These are phyloP conservation scores for Stephania cephalantha DNA, from an alignment of 164 flowering plant species.

Conservation along the genomic window DNA sequence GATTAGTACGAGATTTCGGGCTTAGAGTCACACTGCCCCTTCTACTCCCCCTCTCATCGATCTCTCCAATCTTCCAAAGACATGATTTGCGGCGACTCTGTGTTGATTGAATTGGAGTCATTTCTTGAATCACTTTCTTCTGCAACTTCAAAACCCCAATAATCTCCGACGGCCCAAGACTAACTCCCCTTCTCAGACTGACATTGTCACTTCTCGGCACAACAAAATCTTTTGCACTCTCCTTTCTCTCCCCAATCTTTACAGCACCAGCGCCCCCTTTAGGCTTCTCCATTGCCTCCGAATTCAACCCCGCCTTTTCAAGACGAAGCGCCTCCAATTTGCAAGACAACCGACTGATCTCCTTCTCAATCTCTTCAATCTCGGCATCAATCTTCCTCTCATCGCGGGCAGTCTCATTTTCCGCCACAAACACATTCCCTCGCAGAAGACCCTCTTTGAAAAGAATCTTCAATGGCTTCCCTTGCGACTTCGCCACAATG, in stretches of 20 bases:
- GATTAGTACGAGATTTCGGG: slow-evolving; percentile 45
- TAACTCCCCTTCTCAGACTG: slow-evolving; percentile 18
- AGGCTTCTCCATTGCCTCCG: not conserved
- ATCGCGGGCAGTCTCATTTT: slow-evolving; percentile 10
- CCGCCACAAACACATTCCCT: not conserved
- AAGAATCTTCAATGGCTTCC: slow-evolving; percentile 24
- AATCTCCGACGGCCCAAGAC: slow-evolving; percentile 18
- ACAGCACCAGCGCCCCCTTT: slow-evolving; percentile 21
- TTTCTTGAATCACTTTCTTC: slow-evolving; percentile 13
- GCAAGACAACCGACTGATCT: slow-evolving; percentile 45
- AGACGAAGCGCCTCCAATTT: slow-evolving; percentile 50
- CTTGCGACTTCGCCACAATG: slow-evolving; percentile 17
- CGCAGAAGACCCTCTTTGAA: slow-evolving; percentile 21
- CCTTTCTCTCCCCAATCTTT: slow-evolving; percentile 51
- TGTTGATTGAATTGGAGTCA: slow-evolving; percentile 38
- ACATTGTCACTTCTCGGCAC: slow-evolving; percentile 24
- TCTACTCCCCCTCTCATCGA: slow-evolving; percentile 45
- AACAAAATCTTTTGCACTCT: slow-evolving; percentile 22
- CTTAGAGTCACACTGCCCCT: slow-evolving; percentile 42
- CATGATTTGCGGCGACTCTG: slow-evolving; percentile 53
- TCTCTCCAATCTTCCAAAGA: slow-evolving; percentile 53
- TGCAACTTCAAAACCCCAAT: slow-evolving; percentile 21
- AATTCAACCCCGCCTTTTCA: slow-evolving; percentile 17
- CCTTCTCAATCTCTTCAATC: slow-evolving; percentile 59
- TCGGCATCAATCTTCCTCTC: slow-evolving; percentile 45